phyloP scores from a whole-genome alignment of 306 rosid genomes.

The Trifolium fragiferum region DNA sequence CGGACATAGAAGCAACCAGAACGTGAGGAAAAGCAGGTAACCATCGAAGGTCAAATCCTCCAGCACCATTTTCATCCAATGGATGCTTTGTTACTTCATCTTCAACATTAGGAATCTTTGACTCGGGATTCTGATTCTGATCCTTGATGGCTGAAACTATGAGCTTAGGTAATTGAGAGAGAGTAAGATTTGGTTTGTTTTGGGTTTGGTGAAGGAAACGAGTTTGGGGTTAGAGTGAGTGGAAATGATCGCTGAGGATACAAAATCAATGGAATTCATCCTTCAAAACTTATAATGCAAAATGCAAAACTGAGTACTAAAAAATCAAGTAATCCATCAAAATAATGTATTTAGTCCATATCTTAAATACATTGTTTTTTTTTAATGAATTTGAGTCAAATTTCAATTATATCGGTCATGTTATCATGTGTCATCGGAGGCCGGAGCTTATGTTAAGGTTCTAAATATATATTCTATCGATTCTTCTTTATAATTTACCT shows the following conservation, averaged over 20 bases:
- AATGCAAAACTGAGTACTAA: too few relatives aligned
- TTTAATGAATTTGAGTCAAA: too few relatives aligned
- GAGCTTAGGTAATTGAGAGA: conserved; percentile 31
- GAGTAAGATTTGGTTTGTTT: conserved; percentile 6
- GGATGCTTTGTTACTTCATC: conserved; percentile 47
- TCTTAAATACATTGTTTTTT: too few relatives aligned
- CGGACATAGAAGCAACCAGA: conserved; percentile 71
- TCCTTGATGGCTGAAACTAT: conserved; percentile 53
- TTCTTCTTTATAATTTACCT: too few relatives aligned
- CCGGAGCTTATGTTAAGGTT: too few relatives aligned
- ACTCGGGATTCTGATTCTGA: conserved; percentile 43
- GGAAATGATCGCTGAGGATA: conserved; percentile 32
- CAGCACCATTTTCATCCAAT: conserved; percentile 32
- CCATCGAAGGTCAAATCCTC: conserved; percentile 64
- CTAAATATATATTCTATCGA: too few relatives aligned
- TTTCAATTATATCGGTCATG: too few relatives aligned
- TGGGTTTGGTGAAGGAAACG: conserved; percentile 1
- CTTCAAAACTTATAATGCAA: conserved; percentile 1
- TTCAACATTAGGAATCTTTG: conserved; percentile 35
- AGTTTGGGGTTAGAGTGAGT: conserved; percentile 22
- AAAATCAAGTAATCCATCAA: too few relatives aligned
- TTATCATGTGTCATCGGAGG: too few relatives aligned
- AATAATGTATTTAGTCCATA: too few relatives aligned
- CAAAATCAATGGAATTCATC: conserved; percentile 30
- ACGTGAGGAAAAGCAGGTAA: conserved; percentile 83